Conservation (phyloP, 2,329 filamentous ascomycete genomes). For the Talaromyces sp. region DNA sequence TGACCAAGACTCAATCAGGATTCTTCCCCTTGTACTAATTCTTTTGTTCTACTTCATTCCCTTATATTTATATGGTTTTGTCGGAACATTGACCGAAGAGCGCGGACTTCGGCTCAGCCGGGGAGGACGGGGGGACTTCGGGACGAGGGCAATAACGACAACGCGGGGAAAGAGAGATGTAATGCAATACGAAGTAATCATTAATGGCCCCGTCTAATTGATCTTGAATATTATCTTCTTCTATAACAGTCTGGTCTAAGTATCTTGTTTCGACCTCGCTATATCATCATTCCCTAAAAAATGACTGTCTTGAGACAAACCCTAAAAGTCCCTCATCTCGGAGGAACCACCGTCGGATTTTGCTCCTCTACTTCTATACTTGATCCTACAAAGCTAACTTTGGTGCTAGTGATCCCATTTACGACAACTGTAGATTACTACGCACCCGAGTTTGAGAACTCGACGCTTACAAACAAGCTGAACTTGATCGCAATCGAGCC, state of each 20-base stretch:
- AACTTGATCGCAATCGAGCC: slow-evolving; percentile 48
- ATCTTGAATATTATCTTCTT: neutral
- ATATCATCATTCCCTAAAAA: neutral
- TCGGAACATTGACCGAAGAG: neutral
- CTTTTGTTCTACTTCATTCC: neutral
- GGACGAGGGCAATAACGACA: neutral
- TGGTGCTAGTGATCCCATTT: slow-evolving; percentile 46
- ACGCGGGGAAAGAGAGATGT: neutral
- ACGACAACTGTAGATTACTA: slow-evolving; percentile 42
- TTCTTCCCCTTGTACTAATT: neutral
- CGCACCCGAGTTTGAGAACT: slow-evolving; percentile 28
- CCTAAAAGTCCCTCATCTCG: slow-evolving; percentile 41
- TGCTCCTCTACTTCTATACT: slow-evolving; percentile 36
- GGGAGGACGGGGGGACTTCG: neutral
- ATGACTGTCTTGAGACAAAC: slow-evolving; percentile 15
- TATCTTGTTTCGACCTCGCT: neutral
- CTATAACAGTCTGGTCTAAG: neutral
- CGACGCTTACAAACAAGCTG: slow-evolving; percentile 28
- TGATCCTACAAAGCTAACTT: slow-evolving; percentile 46
- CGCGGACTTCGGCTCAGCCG: neutral
- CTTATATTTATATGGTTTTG: neutral
- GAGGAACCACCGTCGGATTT: slow-evolving; percentile 43
- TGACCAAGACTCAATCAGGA: neutral
- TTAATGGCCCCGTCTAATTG: neutral
- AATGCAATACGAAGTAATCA: neutral